Conservation (phyloP, 441 rosid genomes). For the Eugenia klotzschiana region DNA sequence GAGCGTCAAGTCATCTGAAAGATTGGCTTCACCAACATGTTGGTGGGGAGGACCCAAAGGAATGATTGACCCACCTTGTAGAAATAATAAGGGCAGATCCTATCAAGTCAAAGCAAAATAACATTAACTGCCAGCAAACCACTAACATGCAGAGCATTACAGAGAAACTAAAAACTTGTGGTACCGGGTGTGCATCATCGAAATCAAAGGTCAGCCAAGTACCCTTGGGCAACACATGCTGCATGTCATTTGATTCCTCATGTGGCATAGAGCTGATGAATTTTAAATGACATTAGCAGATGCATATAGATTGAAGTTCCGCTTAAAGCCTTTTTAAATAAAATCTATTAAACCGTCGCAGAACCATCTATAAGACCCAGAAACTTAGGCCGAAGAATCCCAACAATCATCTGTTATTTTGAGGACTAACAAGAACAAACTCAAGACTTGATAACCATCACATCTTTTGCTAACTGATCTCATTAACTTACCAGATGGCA, state of each 20-base stretch:
- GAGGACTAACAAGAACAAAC: neutral
- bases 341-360: neutral
- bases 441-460: neutral
- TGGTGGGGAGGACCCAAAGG: constrained; percentile 58
- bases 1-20: constrained; percentile 65
- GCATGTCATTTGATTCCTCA: constrained; percentile 34
- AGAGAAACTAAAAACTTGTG: neutral
- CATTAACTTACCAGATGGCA: neutral
- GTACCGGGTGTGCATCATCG: constrained; percentile 84
- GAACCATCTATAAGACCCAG: neutral
- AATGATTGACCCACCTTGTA: constrained; percentile 88
- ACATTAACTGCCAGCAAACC: neutral
- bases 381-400: neutral
- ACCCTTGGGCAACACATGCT: constrained; percentile 53
- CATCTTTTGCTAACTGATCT: neutral
- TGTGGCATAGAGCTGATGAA: constrained; percentile 35
- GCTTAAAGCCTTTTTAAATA: neutral
- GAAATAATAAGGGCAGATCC: constrained; percentile 80
- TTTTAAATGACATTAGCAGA: neutral
- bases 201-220: constrained; percentile 79
- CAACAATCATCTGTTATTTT: neutral
- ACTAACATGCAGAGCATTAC: neutral
- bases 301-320: neutral
- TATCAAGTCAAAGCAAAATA: constrained; percentile 8
- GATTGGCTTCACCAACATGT: constrained; percentile 51